Percentiles rank a stretch among this genome's conserved stretches.
Evolutionary conservation across 495 filamentous ascomycete species (phyloP).

Genomic region (Hapsidospora chrysogenum): DNA sequence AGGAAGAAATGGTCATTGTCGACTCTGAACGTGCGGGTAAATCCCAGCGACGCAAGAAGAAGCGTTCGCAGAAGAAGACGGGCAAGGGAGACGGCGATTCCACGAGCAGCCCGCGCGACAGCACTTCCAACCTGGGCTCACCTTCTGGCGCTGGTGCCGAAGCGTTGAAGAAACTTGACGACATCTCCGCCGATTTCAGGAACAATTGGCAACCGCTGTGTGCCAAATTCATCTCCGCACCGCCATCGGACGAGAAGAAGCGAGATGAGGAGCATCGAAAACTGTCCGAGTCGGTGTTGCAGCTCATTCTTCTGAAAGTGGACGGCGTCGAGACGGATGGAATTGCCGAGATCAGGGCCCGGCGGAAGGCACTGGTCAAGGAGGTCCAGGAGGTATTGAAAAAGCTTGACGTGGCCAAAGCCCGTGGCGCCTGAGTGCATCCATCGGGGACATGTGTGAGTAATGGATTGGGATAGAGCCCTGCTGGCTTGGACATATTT

Average conservation of each 20-base stretch:
- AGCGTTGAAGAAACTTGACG: slow-evolving; percentile 53
- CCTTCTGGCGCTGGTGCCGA: background rate
- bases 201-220: slow-evolving; percentile 50
- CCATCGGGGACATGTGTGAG: too few species aligned
- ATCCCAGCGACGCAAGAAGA: slow-evolving; percentile 22
- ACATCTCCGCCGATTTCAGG: slow-evolving; percentile 48
- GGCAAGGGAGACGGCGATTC: slow-evolving; percentile 8
- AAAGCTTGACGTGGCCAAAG: slow-evolving; percentile 34
- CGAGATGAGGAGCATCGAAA: slow-evolving; percentile 62
- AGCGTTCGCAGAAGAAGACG: slow-evolving; percentile 26
- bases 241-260: slow-evolving; percentile 56
- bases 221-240: slow-evolving; percentile 39
- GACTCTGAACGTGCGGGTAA: slow-evolving; percentile 10
- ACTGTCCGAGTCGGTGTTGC: slow-evolving; percentile 67
- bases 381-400: slow-evolving; percentile 52
- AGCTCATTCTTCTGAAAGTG: slow-evolving; percentile 68
- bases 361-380: slow-evolving; percentile 58
- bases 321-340: slow-evolving; percentile 66
- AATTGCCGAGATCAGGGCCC: slow-evolving; percentile 42
- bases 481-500: too few species aligned
- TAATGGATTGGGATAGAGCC: too few species aligned
- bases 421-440: too few species aligned
- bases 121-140: slow-evolving; percentile 16
- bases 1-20: slow-evolving; percentile 27
- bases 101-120: slow-evolving; percentile 19